Conservation (phyloP, 768 basidiomycete genomes). For the Lactifluus piperatus region DNA sequence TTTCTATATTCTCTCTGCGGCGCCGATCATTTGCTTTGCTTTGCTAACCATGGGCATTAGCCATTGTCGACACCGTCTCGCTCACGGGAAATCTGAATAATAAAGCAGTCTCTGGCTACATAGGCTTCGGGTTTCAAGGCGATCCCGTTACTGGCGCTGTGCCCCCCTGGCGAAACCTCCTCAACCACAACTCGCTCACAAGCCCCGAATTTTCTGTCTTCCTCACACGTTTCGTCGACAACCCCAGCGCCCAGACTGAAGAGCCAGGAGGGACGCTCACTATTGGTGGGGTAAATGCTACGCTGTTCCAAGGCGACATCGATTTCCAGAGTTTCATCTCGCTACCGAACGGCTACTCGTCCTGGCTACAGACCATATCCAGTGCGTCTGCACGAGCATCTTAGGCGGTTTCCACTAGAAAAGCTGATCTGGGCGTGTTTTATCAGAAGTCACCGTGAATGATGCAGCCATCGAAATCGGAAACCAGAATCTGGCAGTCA, state of each 20-base stretch:
- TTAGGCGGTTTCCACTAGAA: neutral
- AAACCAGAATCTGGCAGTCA: constrained; percentile 51
- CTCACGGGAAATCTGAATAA: constrained; percentile 41
- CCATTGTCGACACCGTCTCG: constrained; percentile 47
- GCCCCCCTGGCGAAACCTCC: constrained; percentile 62
- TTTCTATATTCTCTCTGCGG: neutral
- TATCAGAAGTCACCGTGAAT: constrained; percentile 51
- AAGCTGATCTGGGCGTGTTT: neutral
- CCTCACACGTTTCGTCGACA: constrained; percentile 44
- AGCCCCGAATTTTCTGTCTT: constrained; percentile 56
- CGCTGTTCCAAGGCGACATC: constrained; percentile 59
- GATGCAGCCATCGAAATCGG: constrained; percentile 41
- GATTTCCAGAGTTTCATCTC: constrained; percentile 50
- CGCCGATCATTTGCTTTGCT: neutral
- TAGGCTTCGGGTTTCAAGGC: constrained; percentile 65
- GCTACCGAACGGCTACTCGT: constrained; percentile 29
- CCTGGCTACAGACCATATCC: constrained; percentile 53
- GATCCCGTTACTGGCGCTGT: constrained; percentile 46
- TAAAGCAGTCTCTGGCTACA: constrained; percentile 52
- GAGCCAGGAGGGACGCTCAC: constrained; percentile 64
- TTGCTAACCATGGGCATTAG: constrained; percentile 3
- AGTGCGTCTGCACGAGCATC: constrained; percentile 30
- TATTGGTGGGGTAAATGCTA: constrained; percentile 54
- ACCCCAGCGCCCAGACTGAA: constrained; percentile 24
- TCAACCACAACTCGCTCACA: constrained; percentile 33